These are phyloP conservation scores for Castanopsis chinensis DNA, from an alignment of 306 rosid genomes.

Conservation along the genomic window DNA sequence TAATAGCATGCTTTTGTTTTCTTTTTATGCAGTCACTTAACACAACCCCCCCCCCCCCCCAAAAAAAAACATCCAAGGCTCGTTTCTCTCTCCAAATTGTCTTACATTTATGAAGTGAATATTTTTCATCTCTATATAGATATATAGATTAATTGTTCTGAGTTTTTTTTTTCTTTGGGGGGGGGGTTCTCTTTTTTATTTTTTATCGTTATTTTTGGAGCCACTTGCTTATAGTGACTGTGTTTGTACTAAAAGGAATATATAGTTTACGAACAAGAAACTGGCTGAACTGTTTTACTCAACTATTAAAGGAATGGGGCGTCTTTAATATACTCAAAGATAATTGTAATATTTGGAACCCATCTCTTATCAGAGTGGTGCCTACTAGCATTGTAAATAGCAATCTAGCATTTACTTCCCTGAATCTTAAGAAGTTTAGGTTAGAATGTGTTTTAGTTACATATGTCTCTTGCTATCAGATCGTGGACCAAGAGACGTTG, in stretches of 20 bases:
- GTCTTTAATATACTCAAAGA: not conserved
- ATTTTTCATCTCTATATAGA: not conserved
- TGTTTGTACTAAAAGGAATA: not conserved
- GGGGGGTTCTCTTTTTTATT: not conserved
- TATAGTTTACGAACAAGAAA: not conserved
- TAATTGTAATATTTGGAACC: not conserved
- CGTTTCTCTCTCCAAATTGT: not conserved
- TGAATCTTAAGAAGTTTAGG: not conserved
- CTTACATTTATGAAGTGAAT: not conserved
- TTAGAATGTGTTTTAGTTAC: not conserved
- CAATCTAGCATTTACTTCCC: not conserved
- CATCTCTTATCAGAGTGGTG: not conserved
- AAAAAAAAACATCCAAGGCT: no score
- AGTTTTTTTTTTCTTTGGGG: no score
- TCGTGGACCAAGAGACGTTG: slow-evolving; percentile 73
- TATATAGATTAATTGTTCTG: not conserved
- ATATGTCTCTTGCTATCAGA: slow-evolving; percentile 37
- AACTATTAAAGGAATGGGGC: not conserved
- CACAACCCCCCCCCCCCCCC: no score
- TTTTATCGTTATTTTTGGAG: not conserved
- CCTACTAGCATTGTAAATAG: not conserved
- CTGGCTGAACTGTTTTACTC: not conserved
- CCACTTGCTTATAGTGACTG: not conserved
- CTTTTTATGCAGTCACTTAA: no score
- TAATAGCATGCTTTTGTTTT: no score